These are phyloP conservation scores for Calocybe cyanea DNA, from an alignment of 768 basidiomycete species.

Conservation along the genomic window DNA sequence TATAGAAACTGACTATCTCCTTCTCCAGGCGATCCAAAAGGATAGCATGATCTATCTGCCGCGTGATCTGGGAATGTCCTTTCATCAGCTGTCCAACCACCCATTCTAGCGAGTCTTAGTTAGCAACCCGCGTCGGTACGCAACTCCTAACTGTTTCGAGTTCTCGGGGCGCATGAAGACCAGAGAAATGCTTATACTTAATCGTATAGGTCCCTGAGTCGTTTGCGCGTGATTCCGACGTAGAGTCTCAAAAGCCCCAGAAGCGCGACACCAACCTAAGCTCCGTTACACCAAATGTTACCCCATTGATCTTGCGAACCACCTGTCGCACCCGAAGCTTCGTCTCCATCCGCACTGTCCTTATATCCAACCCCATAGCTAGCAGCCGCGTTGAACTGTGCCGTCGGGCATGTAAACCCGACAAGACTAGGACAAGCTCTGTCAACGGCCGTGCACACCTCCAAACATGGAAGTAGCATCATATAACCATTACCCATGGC, in stretches of 20 bases:
- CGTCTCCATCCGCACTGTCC: slow-evolving; percentile 48
- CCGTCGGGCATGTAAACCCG: slow-evolving; percentile 63
- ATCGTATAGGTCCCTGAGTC: too few relatives aligned
- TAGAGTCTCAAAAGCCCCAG: too few relatives aligned
- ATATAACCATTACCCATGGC: slow-evolving; percentile 42
- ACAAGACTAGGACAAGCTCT: slow-evolving; percentile 76
- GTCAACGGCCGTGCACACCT: slow-evolving; percentile 69
- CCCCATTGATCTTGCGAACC: slow-evolving; percentile 63
- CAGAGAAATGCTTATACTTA: too few relatives aligned
- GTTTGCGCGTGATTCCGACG: too few relatives aligned
- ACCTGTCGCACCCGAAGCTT: slow-evolving; percentile 50
- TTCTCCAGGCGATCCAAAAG: too few relatives aligned
- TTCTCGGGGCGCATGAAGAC: too few relatives aligned
- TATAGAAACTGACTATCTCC: slow-evolving; percentile 2
- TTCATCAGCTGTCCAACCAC: too few relatives aligned
- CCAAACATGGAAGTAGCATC: slow-evolving; percentile 75
- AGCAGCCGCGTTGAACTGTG: slow-evolving; percentile 53
- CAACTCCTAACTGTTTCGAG: too few relatives aligned
- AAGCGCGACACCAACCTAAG: neutral
- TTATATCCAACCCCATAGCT: slow-evolving; percentile 80
- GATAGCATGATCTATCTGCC: neutral
- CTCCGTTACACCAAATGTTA: slow-evolving; percentile 70
- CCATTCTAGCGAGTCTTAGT: too few relatives aligned
- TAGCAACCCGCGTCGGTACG: too few relatives aligned
- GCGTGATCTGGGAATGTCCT: slow-evolving; percentile 3